phyloP scores from a whole-genome alignment of 139 green algal genomes.

The Chlorella sorokiniana region DNA sequence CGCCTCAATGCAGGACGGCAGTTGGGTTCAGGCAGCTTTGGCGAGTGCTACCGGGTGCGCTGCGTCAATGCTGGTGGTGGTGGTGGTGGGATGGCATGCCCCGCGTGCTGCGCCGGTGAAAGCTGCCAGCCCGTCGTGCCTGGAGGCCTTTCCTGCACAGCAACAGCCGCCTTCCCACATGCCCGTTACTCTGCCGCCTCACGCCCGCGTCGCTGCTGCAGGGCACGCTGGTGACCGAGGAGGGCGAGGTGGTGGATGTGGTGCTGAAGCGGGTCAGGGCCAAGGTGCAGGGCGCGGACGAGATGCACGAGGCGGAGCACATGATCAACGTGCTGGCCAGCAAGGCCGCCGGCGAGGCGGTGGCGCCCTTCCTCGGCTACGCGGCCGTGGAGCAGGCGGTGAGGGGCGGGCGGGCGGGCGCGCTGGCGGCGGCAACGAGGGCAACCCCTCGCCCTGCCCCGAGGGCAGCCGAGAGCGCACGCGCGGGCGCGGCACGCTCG shows the following conservation, averaged over 20 bases:
- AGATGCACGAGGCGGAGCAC: conserved; percentile 78
- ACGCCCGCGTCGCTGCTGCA: conserved; percentile 1
- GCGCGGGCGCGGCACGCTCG: no score
- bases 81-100: no score
- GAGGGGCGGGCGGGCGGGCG: background rate
- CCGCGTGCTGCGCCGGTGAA: no score
- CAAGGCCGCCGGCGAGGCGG: conserved; percentile 54
- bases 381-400: conserved; percentile 60
- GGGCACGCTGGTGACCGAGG: conserved; percentile 37
- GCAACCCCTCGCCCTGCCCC: no score
- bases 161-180: background rate
- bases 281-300: conserved; percentile 67
- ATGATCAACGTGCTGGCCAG: conserved; percentile 82
- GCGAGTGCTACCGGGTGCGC: conserved; percentile 54
- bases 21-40: conserved; percentile 57
- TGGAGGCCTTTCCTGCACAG: background rate
- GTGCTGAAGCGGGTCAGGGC: conserved; percentile 80
- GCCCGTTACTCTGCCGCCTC: no score
- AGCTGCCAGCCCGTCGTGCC: background rate
- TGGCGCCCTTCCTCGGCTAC: conserved; percentile 82
- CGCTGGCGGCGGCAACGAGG: background rate
- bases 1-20: conserved; percentile 3
- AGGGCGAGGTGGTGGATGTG: conserved; percentile 43
- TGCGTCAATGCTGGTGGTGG: no score
- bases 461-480: no score